phyloP scores from a whole-genome alignment of 129 eudicot species.

The Flaveria ramosissima region DNA sequence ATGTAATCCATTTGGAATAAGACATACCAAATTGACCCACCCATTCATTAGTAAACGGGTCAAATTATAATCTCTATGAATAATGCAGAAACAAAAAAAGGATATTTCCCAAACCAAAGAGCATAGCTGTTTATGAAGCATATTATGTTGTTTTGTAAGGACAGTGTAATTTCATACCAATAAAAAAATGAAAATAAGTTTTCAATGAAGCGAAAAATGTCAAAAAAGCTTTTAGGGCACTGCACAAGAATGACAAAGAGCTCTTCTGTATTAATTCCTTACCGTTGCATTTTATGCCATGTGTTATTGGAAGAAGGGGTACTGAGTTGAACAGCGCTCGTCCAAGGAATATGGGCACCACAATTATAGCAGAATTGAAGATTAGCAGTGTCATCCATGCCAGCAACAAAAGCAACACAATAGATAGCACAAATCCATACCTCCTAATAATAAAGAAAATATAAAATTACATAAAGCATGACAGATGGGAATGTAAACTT shows the following conservation, averaged over 20 bases:
- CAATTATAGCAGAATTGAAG: slow-evolving; percentile 21
- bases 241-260: slow-evolving; percentile 1
- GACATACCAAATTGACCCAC: background rate
- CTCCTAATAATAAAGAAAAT: background rate
- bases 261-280: background rate
- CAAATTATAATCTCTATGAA: background rate
- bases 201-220: background rate
- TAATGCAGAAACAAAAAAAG: background rate
- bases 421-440: slow-evolving; percentile 17
- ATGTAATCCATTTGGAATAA: background rate
- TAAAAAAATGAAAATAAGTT: background rate
- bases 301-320: slow-evolving; percentile 18
- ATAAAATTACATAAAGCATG: background rate
- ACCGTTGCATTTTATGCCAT: slow-evolving; percentile 25
- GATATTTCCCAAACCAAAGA: background rate
- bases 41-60: background rate
- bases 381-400: slow-evolving; percentile 24
- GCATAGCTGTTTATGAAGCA: background rate
- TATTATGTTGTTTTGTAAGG: background rate
- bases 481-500: background rate
- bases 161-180: background rate
- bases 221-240: slow-evolving; percentile 12
- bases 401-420: slow-evolving; percentile 18
- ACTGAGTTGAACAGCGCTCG: slow-evolving; percentile 14
- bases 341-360: slow-evolving; percentile 19